Evolutionary conservation across 805 yeast species (phyloP).

Genomic region (Scheffersomyces stipitis): DNA sequence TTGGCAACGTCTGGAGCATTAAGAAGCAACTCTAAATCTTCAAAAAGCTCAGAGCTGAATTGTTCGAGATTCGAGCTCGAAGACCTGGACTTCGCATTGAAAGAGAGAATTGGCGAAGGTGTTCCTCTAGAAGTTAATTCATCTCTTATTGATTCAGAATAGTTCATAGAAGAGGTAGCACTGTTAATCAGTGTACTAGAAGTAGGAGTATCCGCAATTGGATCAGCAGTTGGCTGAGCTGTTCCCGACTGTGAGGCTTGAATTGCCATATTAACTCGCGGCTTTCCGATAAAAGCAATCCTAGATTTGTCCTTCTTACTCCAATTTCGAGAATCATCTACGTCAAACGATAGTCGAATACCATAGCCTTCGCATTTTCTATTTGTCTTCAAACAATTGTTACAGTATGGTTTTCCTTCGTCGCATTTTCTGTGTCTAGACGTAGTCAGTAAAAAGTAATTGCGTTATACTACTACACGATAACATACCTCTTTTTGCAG

Average conservation of each 20-base stretch:
- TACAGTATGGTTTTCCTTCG: slow-evolving; percentile 52
- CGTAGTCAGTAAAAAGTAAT: slow-evolving; percentile 5
- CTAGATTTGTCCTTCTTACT: slow-evolving; percentile 14
- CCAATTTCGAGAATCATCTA: slow-evolving; percentile 43
- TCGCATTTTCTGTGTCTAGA: slow-evolving; percentile 55
- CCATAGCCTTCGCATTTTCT: slow-evolving; percentile 53
- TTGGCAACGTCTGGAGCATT: slow-evolving; percentile 7
- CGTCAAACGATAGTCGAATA: slow-evolving; percentile 48
- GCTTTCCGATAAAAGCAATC: slow-evolving; percentile 37
- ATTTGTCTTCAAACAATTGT: slow-evolving; percentile 46
- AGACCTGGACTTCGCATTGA: slow-evolving; percentile 5
- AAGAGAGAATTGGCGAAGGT: too few relatives aligned
- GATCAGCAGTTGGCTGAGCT: not conserved
- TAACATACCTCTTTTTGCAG: slow-evolving; percentile 48
- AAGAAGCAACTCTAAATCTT: slow-evolving; percentile 23
- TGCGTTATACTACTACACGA: not conserved
- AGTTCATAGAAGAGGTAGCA: not conserved
- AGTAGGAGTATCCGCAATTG: too few relatives aligned
- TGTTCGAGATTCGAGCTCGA: slow-evolving; percentile 19
- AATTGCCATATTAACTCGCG: slow-evolving; percentile 15
- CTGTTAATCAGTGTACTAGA: not conserved
- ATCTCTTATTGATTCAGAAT: not conserved
- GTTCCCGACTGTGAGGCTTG: not conserved
- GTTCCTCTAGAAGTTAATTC: not conserved
- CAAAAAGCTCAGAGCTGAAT: slow-evolving; percentile 23